A percentile compares a stretch with the other conserved stretches of the same genome.
Evolutionary conservation across 768 basidiomycete genomes (phyloP).

Genomic region (Panellus pusillus): DNA sequence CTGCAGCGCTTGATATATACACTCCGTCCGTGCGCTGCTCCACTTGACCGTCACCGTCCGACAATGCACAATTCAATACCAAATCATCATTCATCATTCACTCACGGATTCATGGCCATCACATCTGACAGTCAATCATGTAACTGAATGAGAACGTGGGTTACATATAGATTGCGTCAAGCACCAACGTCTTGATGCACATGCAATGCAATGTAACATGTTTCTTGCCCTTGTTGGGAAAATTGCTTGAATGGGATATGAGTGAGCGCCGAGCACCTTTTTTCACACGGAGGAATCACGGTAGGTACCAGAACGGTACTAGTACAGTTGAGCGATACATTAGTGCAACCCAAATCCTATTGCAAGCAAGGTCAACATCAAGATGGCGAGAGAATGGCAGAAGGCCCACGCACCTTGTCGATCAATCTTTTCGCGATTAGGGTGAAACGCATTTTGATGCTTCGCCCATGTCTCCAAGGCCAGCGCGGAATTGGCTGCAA

Average conservation of each 20-base stretch:
- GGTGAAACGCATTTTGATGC: conserved; percentile 63
- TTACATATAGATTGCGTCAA: too few relatives aligned
- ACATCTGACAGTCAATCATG: not conserved
- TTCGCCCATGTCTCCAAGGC: conserved; percentile 51
- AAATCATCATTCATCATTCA: not conserved
- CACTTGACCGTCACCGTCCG: not conserved
- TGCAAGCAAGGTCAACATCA: too few relatives aligned
- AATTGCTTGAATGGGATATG: conserved; percentile 7
- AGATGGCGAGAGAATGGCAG: too few relatives aligned
- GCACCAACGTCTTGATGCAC: not conserved
- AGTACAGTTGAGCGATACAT: too few relatives aligned
- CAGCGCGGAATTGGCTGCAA: conserved; percentile 50
- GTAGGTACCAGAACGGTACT: too few relatives aligned
- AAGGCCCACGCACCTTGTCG: conserved; percentile 54
- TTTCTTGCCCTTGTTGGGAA: not conserved
- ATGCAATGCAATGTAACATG: not conserved
- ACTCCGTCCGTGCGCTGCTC: not conserved
- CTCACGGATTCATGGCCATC: not conserved
- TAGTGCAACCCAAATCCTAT: too few relatives aligned
- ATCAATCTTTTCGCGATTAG: conserved; percentile 74
- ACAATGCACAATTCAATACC: not conserved
- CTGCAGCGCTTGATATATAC: not conserved
- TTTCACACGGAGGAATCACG: too few relatives aligned
- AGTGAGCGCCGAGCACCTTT: not conserved
- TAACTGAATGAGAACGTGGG: too few relatives aligned